Base-by-base conservation (phyloP, 83 land plant genomes). In the Diphasiastrum complanatum region DNA sequence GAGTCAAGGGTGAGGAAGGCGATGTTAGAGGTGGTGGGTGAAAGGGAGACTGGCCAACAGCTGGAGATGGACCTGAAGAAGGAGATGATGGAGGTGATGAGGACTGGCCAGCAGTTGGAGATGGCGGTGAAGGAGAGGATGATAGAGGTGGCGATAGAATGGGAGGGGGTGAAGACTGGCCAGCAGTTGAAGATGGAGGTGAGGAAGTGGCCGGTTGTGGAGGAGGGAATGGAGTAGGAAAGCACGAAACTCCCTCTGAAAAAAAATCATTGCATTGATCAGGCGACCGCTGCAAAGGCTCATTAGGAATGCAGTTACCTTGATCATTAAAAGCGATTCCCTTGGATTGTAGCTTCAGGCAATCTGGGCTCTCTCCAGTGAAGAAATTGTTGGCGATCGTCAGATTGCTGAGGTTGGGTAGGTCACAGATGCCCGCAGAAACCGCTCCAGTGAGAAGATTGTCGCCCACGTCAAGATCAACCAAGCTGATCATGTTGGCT, bases 221-320 rank as follows among this genome's bases (percentile, higher is more conserved):
- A 8, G 43, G 43, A 38, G 8, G 14, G 14, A 8, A 38, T 38
- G 43, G 43, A 38, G 14, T 38, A 8, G 43, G 43, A 38, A 8
- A 38, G 14, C 43, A 38, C 12, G 43, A 38, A 38, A 38, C 43
- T 38, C 12, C 12, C 43, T 38, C 12, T 38, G 43, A 38, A 8
- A 38, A 38, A 38, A 38, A 38, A 8, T 38, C 43, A 8, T 14
- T 38, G 14, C 93, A 80, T 37, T 79, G 60, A 68, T 81, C 82
- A 65, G 65, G 22, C 33, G 55, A 48, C 54, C 63, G 59, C 35
- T 86, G 93, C 0, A 79, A 79, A 47, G 82, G 75, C 61, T 79
- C 71, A 45, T 82, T 82, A 19, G 60, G 59, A 3, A 82, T 63
- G 47, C 85, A 80, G 68, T 90, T 86, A 29, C 78, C 82, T 18